These are phyloP conservation scores for Hyparrhenia diplandra DNA, from an alignment of 176 grass and related monocot species.

Conservation along the genomic window DNA sequence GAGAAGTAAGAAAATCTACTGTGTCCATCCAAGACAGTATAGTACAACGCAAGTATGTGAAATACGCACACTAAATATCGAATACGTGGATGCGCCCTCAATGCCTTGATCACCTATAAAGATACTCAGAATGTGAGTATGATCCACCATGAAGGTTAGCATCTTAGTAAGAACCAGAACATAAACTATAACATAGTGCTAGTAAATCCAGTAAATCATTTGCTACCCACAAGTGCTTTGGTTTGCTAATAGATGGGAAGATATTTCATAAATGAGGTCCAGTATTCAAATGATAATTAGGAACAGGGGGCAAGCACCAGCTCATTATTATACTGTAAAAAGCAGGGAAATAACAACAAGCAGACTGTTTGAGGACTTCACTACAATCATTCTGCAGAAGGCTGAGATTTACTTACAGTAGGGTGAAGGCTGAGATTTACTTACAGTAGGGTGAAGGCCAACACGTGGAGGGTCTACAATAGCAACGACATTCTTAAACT, in stretches of 20 bases:
- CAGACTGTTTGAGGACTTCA: not conserved
- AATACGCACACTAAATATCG: slow-evolving; percentile 80
- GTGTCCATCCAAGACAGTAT: not conserved
- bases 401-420: slow-evolving; percentile 46
- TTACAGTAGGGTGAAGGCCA: slow-evolving; percentile 92
- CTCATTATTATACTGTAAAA: not conserved
- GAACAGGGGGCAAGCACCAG: not conserved
- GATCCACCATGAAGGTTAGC: not conserved
- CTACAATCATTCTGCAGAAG: not conserved
- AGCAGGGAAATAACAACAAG: not conserved
- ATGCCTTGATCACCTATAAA: slow-evolving; percentile 83
- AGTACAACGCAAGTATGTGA: not conserved
- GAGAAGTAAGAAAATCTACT: not conserved
- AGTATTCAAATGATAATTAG: slow-evolving; percentile 7
- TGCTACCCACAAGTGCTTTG: not conserved
- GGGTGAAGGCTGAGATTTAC: too few species aligned
- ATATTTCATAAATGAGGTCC: not conserved
- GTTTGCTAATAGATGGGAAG: not conserved
- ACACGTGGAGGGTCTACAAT: slow-evolving; percentile 94
- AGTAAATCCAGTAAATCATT: not conserved
- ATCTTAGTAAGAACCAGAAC: not conserved
- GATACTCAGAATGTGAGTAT: slow-evolving; percentile 16
- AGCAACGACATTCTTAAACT: slow-evolving; percentile 82
- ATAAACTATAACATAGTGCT: not conserved
- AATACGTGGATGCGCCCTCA: slow-evolving; percentile 92